Evolutionary conservation across 257 asterid genomes (phyloP).

Genomic region (Przewalskia tangutica): DNA sequence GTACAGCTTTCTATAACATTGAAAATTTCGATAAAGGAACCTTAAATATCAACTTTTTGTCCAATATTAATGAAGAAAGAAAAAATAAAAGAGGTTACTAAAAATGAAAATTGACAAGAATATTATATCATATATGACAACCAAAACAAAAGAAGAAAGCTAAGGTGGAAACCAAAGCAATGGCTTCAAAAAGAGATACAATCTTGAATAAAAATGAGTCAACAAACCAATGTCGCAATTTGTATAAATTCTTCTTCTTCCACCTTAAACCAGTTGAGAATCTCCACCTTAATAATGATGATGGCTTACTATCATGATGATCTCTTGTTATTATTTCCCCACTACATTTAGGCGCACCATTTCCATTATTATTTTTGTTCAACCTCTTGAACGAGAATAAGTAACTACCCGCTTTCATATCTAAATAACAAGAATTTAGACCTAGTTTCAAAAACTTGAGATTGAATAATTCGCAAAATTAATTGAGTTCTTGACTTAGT

Average conservation of each 20-base stretch:
- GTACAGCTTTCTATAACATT: background rate
- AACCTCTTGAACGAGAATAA: constrained; percentile 39
- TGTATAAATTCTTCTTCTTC: constrained; percentile 24
- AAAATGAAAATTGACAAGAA: background rate
- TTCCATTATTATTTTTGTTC: constrained; percentile 17
- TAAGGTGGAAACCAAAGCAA: constrained; percentile 40
- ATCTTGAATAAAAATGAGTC: constrained; percentile 53
- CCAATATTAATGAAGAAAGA: background rate
- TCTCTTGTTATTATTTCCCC: background rate
- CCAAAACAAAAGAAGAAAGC: constrained; percentile 69
- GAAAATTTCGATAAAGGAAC: background rate
- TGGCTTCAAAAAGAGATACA: constrained; percentile 48
- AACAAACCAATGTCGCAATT: constrained; percentile 41
- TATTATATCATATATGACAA: constrained; percentile 39
- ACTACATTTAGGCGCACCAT: background rate
- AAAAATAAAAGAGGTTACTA: no score
- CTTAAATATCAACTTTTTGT: background rate
- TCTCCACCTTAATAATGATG: constrained; percentile 32
- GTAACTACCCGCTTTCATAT: constrained; percentile 40
- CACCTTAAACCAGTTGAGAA: constrained; percentile 42
- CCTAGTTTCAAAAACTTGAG: no score
- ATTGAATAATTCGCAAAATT: no score
- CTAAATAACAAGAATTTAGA: background rate
- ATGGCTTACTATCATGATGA: background rate
- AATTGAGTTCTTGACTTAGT: background rate